Evolutionary conservation across 2,329 filamentous ascomycete genomes (phyloP).

Genomic region (Trichoderma brevicompactum): DNA sequence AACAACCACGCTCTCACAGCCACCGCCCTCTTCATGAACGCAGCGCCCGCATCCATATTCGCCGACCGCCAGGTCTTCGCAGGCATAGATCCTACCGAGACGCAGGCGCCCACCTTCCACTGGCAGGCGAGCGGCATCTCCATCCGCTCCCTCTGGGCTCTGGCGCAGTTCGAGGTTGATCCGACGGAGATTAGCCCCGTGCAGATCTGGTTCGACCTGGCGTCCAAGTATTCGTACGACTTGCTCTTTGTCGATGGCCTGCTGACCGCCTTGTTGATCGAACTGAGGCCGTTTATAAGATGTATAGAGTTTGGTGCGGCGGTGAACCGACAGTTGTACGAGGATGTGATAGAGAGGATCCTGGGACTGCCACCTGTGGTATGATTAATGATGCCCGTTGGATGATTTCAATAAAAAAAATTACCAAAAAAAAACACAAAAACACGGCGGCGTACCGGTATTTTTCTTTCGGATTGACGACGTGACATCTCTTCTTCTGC

Average conservation of each 20-base stretch:
- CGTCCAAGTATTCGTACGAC: slow-evolving; percentile 45
- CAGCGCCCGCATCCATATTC: slow-evolving; percentile 45
- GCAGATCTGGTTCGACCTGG: slow-evolving; percentile 61
- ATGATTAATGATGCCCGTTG: not conserved
- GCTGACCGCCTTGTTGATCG: slow-evolving; percentile 46
- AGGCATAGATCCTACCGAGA: slow-evolving; percentile 19
- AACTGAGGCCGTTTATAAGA: slow-evolving; percentile 49
- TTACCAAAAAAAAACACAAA: not conserved
- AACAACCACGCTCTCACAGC: slow-evolving; percentile 53
- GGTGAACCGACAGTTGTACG: slow-evolving; percentile 52
- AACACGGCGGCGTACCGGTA: slow-evolving; percentile 1
- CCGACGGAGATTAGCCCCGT: slow-evolving; percentile 54
- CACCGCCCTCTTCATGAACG: slow-evolving; percentile 47
- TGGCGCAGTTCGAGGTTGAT: slow-evolving; percentile 50
- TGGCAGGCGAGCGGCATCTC: slow-evolving; percentile 49
- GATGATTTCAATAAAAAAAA: not conserved
- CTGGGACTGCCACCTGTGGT: slow-evolving; percentile 36
- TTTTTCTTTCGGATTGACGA: not conserved
- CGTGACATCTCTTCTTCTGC: not conserved
- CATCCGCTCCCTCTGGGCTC: slow-evolving; percentile 49
- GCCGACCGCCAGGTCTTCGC: slow-evolving; percentile 31
- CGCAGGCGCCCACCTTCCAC: slow-evolving; percentile 37
- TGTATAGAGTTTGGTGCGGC: slow-evolving; percentile 55
- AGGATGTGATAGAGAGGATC: slow-evolving; percentile 50
- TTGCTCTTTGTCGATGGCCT: slow-evolving; percentile 43